Percentiles rank a stretch among this genome's conserved stretches.
Conservation (phyloP, 169 alveolate genomes). For the Babesia ovis region DNA sequence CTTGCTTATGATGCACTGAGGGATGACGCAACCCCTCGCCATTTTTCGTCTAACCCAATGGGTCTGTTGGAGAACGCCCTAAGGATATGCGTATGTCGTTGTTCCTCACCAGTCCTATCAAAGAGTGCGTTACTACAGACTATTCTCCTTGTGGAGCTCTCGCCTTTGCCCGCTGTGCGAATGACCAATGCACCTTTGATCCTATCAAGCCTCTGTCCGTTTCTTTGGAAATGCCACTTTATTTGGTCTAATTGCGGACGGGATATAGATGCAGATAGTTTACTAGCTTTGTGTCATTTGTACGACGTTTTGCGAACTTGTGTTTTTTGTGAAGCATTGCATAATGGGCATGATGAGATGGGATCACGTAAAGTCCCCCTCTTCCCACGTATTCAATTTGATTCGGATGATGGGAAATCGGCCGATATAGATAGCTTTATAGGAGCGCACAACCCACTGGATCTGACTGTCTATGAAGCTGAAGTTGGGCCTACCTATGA, state of each 20-base stretch:
- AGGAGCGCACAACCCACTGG: neutral
- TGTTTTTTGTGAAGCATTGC: slow-evolving; percentile 22
- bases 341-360: neutral
- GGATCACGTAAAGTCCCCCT: slow-evolving; percentile 15
- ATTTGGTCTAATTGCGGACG: slow-evolving; percentile 63
- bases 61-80: slow-evolving; percentile 60
- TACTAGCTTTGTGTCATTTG: slow-evolving; percentile 45
- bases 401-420: neutral
- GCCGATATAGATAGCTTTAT: slow-evolving; percentile 9
- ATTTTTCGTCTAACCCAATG: slow-evolving; percentile 17
- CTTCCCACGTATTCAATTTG: slow-evolving; percentile 24
- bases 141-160: slow-evolving; percentile 25
- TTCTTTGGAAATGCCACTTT: slow-evolving; percentile 66
- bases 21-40: neutral
- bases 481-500: neutral
- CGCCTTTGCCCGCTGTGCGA: slow-evolving; percentile 17
- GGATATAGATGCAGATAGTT: slow-evolving; percentile 41
- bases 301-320: slow-evolving; percentile 35
- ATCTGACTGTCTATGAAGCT: neutral
- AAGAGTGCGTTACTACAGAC: slow-evolving; percentile 61
- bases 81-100: slow-evolving; percentile 51
- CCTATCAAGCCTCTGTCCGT: slow-evolving; percentile 49
- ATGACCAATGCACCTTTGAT: slow-evolving; percentile 50
- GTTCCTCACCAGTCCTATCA: slow-evolving; percentile 53
- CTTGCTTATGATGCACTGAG: slow-evolving; percentile 6